Conservation (phyloP, 2,329 filamentous ascomycete species). For the Clonostachys rosea region DNA sequence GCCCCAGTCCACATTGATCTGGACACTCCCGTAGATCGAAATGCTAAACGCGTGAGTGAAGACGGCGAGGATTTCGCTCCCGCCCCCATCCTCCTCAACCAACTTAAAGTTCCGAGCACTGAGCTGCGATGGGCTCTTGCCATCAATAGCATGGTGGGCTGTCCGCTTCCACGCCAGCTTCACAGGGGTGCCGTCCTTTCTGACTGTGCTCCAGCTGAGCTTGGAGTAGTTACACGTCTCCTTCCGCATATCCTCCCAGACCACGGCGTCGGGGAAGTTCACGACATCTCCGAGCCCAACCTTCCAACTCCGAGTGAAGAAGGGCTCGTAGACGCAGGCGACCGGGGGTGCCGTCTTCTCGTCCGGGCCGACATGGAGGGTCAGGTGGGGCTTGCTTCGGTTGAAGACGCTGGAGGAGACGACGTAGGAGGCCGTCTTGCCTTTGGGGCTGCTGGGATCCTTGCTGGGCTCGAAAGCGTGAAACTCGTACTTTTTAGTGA, state of each 20-base stretch:
- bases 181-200: background rate
- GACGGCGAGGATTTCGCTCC: background rate
- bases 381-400: background rate
- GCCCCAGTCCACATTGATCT: conserved; percentile 1
- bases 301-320: too few relatives aligned
- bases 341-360: background rate
- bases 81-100: background rate
- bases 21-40: background rate
- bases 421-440: background rate
- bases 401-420: background rate
- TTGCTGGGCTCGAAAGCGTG: too few relatives aligned
- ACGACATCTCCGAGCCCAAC: background rate
- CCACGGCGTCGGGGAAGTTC: background rate
- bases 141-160: background rate
- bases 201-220: background rate
- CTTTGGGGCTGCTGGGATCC: background rate
- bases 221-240: background rate
- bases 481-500: too few relatives aligned
- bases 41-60: background rate
- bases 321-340: background rate
- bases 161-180: conserved; percentile 1
- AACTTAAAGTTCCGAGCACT: background rate
- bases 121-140: background rate
- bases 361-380: background rate
- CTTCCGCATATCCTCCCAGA: background rate